Percentiles rank a stretch among this genome's conserved stretches.
Conservation (phyloP, 352 stramenopile species). For the Phytophthora syringae region DNA sequence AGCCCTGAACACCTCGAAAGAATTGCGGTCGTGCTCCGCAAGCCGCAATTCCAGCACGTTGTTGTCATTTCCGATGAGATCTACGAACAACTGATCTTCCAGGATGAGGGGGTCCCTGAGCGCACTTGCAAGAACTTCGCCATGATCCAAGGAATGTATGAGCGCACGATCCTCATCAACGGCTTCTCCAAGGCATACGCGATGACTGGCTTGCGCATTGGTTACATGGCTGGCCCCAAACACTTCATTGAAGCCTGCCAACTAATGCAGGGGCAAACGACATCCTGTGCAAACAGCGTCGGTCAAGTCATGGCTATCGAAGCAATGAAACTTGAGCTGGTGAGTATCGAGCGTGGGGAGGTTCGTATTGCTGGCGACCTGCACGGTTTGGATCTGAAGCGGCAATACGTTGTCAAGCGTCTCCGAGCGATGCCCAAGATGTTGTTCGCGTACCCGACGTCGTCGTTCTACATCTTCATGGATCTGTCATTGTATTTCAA, state of each 20-base stretch:
- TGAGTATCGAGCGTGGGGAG: conserved; percentile 41
- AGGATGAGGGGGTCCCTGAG: conserved; percentile 61
- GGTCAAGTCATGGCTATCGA: conserved; percentile 91
- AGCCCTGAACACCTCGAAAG: conserved; percentile 50
- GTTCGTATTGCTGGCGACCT: conserved; percentile 56
- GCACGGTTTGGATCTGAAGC: conserved; percentile 73
- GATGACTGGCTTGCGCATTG: conserved; percentile 96
- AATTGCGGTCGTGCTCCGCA: conserved; percentile 60
- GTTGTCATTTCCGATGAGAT: conserved; percentile 96
- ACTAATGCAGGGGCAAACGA: conserved; percentile 96
- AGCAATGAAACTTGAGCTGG: conserved; percentile 84
- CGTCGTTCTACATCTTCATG: conserved; percentile 97
- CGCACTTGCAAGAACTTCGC: conserved; percentile 74
- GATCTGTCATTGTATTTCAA: conserved; percentile 85
- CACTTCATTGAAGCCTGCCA: conserved; percentile 85
- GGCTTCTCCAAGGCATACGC: conserved; percentile 97
- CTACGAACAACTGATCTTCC: conserved; percentile 96
- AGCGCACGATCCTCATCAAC: conserved; percentile 95
- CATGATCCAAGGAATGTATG: conserved; percentile 81
- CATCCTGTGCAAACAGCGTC: conserved; percentile 93
- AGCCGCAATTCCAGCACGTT: conserved; percentile 74
- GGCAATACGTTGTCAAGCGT: conserved; percentile 87
- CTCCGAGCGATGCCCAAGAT: conserved; percentile 86
- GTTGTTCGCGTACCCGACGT: conserved; percentile 82
- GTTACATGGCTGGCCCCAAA: conserved; percentile 85